A percentile compares a stretch with the other conserved stretches of the same genome.
Evolutionary conservation across 768 basidiomycete species (phyloP).

Genomic region (Termitomyces sp.): DNA sequence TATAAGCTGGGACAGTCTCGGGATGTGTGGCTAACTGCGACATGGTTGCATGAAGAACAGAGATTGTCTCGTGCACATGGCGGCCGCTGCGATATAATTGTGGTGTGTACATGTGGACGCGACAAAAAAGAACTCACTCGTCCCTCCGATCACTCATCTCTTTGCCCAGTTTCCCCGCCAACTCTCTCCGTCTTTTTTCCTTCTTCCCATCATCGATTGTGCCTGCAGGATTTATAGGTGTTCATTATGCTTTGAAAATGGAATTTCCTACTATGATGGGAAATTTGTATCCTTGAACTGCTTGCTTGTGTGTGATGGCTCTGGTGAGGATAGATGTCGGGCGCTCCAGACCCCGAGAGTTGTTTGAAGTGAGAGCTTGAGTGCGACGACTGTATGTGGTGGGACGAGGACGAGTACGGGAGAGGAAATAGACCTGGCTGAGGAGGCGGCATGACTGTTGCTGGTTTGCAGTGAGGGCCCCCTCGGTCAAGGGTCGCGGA

Average conservation of each 20-base stretch:
- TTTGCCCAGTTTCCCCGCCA: conserved; percentile 65
- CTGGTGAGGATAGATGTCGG: conserved; percentile 11
- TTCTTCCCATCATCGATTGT: conserved; percentile 40
- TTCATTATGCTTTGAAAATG: background rate
- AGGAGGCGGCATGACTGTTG: conserved; percentile 39
- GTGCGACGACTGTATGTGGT: conserved; percentile 15
- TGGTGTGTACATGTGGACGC: conserved; percentile 5
- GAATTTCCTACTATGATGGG: conserved; percentile 6
- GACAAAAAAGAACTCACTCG: conserved; percentile 43
- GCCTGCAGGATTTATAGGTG: background rate
- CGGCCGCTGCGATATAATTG: conserved; percentile 36
- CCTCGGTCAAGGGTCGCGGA: background rate
- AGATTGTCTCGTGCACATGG: conserved; percentile 58
- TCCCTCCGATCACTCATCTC: conserved; percentile 72
- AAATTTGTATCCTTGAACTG: conserved; percentile 31
- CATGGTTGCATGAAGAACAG: conserved; percentile 51
- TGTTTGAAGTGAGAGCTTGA: conserved; percentile 10
- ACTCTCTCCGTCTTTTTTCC: conserved; percentile 65
- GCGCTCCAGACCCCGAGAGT: background rate
- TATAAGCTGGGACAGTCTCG: conserved; percentile 58
- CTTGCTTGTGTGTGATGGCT: conserved; percentile 27
- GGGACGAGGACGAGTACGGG: conserved; percentile 39
- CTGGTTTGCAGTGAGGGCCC: background rate
- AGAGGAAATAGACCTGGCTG: conserved; percentile 66
- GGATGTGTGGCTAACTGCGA: conserved; percentile 66